Evolutionary conservation across 176 grass and related monocot genomes (phyloP).

Genomic region (Zoysia japonica): DNA sequence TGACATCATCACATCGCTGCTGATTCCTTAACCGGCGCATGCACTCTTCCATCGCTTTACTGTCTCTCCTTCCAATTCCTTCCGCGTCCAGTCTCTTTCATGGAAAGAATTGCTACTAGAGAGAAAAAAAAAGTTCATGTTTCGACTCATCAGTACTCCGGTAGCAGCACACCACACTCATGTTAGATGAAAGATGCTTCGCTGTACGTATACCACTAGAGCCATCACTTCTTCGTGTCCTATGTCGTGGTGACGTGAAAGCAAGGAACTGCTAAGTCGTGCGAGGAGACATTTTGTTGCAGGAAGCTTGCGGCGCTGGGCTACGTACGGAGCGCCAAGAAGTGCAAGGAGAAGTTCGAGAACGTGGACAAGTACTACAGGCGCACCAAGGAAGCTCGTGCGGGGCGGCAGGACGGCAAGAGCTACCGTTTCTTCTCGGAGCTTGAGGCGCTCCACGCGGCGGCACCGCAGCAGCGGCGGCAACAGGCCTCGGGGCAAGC

Average conservation of each 20-base stretch:
- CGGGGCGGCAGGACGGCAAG: conserved; percentile 85
- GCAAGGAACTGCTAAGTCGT: conserved; percentile 17
- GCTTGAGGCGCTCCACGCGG: conserved; percentile 67
- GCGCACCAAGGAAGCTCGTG: conserved; percentile 90
- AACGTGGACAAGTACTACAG: conserved; percentile 99
- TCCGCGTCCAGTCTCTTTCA: conserved; percentile 35
- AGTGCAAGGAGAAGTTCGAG: conserved; percentile 99
- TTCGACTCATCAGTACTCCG: conserved; percentile 17
- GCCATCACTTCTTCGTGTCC: conserved; percentile 25
- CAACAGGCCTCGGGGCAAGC: background rate
- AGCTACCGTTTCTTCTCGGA: conserved; percentile 94
- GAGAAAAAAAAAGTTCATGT: background rate
- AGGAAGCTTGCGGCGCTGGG: conserved; percentile 84
- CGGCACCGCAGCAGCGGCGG: background rate
- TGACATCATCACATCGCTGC: conserved; percentile 35
- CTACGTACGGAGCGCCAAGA: conserved; percentile 78
- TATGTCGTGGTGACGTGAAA: conserved; percentile 34
- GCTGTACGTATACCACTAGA: background rate
- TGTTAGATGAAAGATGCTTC: conserved; percentile 36
- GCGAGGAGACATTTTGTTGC: background rate
- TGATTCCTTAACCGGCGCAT: conserved; percentile 29
- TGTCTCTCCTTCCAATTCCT: conserved; percentile 30
- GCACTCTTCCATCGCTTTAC: conserved; percentile 29
- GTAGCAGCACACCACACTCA: background rate
- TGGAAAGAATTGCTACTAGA: background rate